Percentiles rank a stretch among this genome's conserved stretches.
Conservation (phyloP, 2,329 filamentous ascomycete species). For the Kalmusia sp. region DNA sequence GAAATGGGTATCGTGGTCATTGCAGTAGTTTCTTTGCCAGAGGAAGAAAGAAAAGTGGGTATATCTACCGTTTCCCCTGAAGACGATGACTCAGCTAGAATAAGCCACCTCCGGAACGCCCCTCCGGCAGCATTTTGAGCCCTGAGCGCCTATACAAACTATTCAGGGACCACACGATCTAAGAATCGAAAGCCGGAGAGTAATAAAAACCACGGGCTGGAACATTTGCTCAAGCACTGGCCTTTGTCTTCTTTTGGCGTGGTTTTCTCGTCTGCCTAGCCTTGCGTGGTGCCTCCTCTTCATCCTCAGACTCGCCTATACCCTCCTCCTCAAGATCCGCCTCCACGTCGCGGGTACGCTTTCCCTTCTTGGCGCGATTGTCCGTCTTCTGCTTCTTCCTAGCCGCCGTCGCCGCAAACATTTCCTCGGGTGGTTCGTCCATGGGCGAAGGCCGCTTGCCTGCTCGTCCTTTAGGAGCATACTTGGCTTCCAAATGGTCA, state of each 20-base stretch:
- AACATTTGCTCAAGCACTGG: not conserved
- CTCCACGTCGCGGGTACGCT: constrained; percentile 20
- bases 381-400: constrained; percentile 37
- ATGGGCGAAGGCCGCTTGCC: constrained; percentile 54
- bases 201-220: not conserved
- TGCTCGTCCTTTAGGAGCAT: constrained; percentile 46
- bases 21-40: not conserved
- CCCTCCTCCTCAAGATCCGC: constrained; percentile 34
- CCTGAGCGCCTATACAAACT: not conserved
- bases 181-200: not conserved
- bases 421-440: constrained; percentile 69
- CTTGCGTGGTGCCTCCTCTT: constrained; percentile 27
- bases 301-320: constrained; percentile 32
- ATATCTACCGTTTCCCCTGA: not conserved
- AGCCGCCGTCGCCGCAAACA: constrained; percentile 53
- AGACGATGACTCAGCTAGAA: not conserved
- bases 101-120: not conserved
- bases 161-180: not conserved
- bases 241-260: constrained; percentile 21
- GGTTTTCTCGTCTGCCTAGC: constrained; percentile 23
- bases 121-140: no score
- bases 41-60: not conserved
- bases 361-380: constrained; percentile 21
- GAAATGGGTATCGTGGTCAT: not conserved
- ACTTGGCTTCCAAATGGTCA: constrained; percentile 43